Base-by-base conservation (phyloP, 306 rosid genomes). In the Dalbergia cultrata region DNA sequence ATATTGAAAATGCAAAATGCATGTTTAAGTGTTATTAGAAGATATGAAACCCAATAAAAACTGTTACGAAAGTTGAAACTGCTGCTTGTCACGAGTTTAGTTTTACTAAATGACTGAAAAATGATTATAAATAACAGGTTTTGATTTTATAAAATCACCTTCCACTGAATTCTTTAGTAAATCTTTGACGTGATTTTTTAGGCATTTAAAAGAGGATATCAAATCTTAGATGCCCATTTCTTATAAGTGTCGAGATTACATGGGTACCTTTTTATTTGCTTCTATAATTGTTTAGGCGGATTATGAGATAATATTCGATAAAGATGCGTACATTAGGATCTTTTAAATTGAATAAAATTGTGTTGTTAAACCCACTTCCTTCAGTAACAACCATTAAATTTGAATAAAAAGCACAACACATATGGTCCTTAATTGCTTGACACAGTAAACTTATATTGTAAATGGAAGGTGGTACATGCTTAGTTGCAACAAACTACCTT, bases 401-500 rank as follows among this genome's bases (percentile, higher is more conserved):
- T 33, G 77, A 31, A 72, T 9, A 39, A 47, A 35, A 54, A 63
- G n/a, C 8, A 34, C 8, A 63, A 8, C 5, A 54, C 4, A 54
- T n/a, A 54, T 54, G 60, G 12, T 17, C 26, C 22, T 54, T 9
- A 44, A 44, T 44, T 54, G 26, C 3, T 47, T 47, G 16, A 3
- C 10, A 54, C 17, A 26, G 31, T 26, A 54, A 54, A 54, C 10
- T 49, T 62, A 39, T 43, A 18, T 59, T 56, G 70, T 47, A 39
- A 67, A 75, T 6, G 74, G 1, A 69, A 54, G 43, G 50, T 56
- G 80, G 65, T 75, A 61, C 84, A 80, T 80, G 78, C 87, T 80
- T 80, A 70, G 79, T 75, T 75, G 76, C 75, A 80, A 75, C 82
- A n/a, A 84, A 75, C 84, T 26, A 74, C 44, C 16, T 70, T 74